These are phyloP conservation scores for Bocquillonia castaneifolia DNA, from an alignment of 441 rosid species.

Conservation along the genomic window DNA sequence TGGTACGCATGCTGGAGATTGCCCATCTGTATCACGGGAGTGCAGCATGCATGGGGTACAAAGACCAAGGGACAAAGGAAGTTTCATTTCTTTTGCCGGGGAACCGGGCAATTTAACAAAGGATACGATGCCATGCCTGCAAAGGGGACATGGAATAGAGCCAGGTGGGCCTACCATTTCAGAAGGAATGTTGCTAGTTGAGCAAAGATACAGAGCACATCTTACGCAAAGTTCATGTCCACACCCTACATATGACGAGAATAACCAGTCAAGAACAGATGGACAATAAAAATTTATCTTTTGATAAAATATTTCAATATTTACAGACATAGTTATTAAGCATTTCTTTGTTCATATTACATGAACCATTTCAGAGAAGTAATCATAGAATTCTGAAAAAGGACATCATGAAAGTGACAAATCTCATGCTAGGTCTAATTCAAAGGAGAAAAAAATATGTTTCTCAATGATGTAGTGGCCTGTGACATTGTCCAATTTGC, in stretches of 20 bases:
- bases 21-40: constrained; percentile 45
- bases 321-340: background rate
- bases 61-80: constrained; percentile 69
- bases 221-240: constrained; percentile 83
- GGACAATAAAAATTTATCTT: background rate
- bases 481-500: background rate
- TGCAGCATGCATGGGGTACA: constrained; percentile 93
- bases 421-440: too few relatives aligned
- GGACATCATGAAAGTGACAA: too few relatives aligned
- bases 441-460: too few relatives aligned
- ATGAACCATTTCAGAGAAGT: background rate
- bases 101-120: constrained; percentile 74
- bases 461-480: too few relatives aligned
- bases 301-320: background rate
- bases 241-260: constrained; percentile 53
- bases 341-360: background rate
- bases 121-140: constrained; percentile 75
- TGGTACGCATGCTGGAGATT: constrained; percentile 51
- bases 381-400: too few relatives aligned
- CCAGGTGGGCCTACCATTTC: constrained; percentile 67
- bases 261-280: background rate
- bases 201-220: constrained; percentile 93
- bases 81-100: constrained; percentile 53
- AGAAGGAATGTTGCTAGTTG: constrained; percentile 63
- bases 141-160: constrained; percentile 90